Conservation (phyloP, 371 early-diverging fungal genomes). For the Rhizoclosmatium hyalinum region DNA sequence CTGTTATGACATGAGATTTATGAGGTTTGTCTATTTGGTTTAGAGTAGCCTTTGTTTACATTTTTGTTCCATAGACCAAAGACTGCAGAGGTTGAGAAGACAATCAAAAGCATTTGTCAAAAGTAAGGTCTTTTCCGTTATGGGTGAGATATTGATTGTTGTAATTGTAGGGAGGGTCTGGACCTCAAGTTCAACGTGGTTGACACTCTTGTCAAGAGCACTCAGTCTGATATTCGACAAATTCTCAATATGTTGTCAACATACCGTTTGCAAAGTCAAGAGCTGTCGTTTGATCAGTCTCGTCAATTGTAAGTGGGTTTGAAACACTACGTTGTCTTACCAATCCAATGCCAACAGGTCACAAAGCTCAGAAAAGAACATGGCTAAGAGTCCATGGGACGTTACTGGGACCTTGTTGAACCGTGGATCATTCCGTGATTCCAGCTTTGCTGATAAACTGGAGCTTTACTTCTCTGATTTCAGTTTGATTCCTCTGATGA, state of each 20-base stretch:
- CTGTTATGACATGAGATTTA: constrained; percentile 90
- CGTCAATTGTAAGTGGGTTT: constrained; percentile 66
- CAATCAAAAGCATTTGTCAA: constrained; percentile 81
- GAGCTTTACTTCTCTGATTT: constrained; percentile 97
- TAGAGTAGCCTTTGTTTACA: background rate
- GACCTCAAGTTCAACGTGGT: constrained; percentile 81
- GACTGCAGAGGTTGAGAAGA: constrained; percentile 71
- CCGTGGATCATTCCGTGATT: constrained; percentile 54
- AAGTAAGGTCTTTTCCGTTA: constrained; percentile 46
- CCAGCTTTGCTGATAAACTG: constrained; percentile 76
- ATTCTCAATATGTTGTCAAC: constrained; percentile 94
- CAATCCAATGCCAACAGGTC: constrained; percentile 20
- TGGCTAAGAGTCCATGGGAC: constrained; percentile 85
- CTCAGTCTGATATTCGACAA: constrained; percentile 98
- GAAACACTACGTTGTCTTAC: constrained; percentile 1
- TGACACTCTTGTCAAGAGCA: constrained; percentile 82
- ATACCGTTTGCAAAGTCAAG: constrained; percentile 71
- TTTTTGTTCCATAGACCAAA: constrained; percentile 55
- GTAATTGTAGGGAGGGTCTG: constrained; percentile 73
- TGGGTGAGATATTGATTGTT: background rate
- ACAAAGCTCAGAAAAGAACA: constrained; percentile 73
- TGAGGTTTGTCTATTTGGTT: constrained; percentile 56
- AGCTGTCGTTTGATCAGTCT: constrained; percentile 83
- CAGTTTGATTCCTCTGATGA: constrained; percentile 88
- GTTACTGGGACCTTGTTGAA: constrained; percentile 76